Base-by-base conservation (phyloP, 768 basidiomycete genomes). In the Favolaschia claudopus region DNA sequence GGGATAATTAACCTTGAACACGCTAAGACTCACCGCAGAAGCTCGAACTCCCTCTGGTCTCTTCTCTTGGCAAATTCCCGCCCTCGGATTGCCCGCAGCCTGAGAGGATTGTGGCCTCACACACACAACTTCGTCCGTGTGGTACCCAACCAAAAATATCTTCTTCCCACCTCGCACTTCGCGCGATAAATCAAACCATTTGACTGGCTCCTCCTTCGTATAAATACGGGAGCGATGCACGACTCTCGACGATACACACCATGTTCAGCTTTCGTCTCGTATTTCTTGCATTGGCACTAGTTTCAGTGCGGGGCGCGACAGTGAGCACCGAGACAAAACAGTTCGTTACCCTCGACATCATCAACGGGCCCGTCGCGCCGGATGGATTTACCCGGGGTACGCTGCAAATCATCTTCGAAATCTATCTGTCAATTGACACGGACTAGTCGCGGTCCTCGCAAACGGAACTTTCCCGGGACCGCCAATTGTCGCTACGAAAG, bases 281-380 rank as follows among this genome's bases (percentile, higher is more conserved):
- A 24, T 33, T 54, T 44, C 52, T 54, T 32, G 15, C 40, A 24
- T 42, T 54, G n/a, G n/a, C n/a, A 7, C 52, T 43, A 22, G 36
- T 34, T 33, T 54, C 52, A 24, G 52, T 44, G 40, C 42, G 40
- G 24, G 42, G 42, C 25, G 52, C 52, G 40, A 54, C 52, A 19
- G 32, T 54, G 33, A 42, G 32, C 17, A 25, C 52, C 12, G 4
- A 39, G 37, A 17, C 37, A 19, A 51, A 36, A 20, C 49, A 51
- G 36, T 40, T 39, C 49, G 17, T 53, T 25, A 58, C 48, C 20
- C 72, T 77, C 15, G 65, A 70, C 52, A 63, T 77, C 43, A 40
- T 55, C 20, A 78, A 77, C 64, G 69, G 63, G 51, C 62, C 69
- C 15, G 74, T 79, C 42, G 62, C 73, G 10, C 77, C 77, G 1